Evolutionary conservation across 257 asterid genomes (phyloP).

Genomic region (Leonotis leonurus): DNA sequence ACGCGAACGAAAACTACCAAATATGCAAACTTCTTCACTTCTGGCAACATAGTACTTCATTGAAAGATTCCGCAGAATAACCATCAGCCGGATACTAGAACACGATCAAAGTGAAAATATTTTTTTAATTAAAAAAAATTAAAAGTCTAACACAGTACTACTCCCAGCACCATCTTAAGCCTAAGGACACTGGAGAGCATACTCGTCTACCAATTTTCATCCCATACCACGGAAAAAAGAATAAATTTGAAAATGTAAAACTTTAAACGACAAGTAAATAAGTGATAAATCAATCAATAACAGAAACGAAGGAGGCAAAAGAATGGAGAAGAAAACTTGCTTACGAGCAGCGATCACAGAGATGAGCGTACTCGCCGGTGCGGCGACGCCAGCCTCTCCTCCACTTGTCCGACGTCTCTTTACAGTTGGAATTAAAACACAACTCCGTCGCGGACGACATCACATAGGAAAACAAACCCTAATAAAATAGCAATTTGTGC

Average conservation of each 20-base stretch:
- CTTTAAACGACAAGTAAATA: background rate
- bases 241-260: background rate
- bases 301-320: background rate
- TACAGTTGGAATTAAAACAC: conserved; percentile 85
- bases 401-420: conserved; percentile 39
- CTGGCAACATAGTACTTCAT: background rate
- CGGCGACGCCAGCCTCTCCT: conserved; percentile 95
- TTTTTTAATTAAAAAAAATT: background rate
- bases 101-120: background rate
- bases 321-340: conserved; percentile 6
- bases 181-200: background rate
- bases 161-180: conserved; percentile 1
- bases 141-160: background rate
- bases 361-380: conserved; percentile 86
- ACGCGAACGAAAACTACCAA: background rate
- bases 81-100: background rate
- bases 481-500: background rate
- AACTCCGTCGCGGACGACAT: conserved; percentile 28
- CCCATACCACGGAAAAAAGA: background rate
- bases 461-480: conserved; percentile 23
- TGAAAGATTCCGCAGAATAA: background rate
- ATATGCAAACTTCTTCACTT: background rate
- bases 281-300: background rate
- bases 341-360: conserved; percentile 98
- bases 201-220: background rate